Evolutionary conservation across 306 rosid species (phyloP).

Genomic region (Casuarina equisetifolia): DNA sequence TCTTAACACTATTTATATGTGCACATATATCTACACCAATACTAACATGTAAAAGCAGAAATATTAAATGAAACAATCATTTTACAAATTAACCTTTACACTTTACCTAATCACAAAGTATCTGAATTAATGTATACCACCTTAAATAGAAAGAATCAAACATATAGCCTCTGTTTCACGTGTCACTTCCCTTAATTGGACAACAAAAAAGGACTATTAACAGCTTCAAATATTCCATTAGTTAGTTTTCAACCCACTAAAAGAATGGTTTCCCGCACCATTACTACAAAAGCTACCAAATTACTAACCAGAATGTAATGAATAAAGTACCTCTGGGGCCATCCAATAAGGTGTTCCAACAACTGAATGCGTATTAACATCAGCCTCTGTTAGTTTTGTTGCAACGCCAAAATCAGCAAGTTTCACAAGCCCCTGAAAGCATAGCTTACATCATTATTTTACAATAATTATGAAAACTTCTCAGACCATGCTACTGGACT

Average conservation of each 20-base stretch:
- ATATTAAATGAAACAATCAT: neutral
- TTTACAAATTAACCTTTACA: neutral
- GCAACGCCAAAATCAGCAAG: constrained; percentile 99
- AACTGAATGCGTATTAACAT: constrained; percentile 98
- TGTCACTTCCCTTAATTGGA: no score
- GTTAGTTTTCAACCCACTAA: no score
- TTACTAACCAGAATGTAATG: constrained; percentile 16
- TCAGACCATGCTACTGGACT: neutral
- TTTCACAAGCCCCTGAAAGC: constrained; percentile 94
- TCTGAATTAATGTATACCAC: neutral
- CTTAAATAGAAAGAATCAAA: neutral
- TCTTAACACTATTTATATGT: neutral
- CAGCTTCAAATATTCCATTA: no score
- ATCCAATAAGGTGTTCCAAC: constrained; percentile 99
- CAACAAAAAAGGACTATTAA: no score
- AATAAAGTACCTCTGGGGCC: constrained; percentile 91
- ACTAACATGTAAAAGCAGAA: neutral
- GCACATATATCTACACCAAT: neutral
- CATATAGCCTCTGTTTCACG: no score
- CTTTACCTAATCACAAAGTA: neutral
- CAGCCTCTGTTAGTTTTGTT: constrained; percentile 94
- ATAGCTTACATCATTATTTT: constrained; percentile 2
- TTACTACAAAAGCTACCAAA: neutral
- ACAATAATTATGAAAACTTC: constrained; percentile 18
- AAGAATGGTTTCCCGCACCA: no score